These are phyloP conservation scores for Begonia fuchsioides DNA, from an alignment of 306 rosid genomes.

Conservation along the genomic window DNA sequence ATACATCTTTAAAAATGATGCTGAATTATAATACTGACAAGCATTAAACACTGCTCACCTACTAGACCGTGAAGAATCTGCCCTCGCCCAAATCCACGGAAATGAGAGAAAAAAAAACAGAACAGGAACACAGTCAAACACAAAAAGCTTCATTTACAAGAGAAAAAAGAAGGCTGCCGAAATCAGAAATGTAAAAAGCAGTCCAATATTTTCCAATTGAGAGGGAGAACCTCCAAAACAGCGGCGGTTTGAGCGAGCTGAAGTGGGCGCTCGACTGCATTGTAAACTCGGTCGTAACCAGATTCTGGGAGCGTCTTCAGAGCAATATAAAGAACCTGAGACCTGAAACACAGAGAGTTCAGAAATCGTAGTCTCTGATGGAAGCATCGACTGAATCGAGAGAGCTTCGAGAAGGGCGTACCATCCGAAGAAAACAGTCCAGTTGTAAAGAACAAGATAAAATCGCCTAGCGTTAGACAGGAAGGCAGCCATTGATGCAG, in stretches of 20 bases:
- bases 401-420: conserved; percentile 3
- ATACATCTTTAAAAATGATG: no score
- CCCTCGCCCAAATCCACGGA: not conserved
- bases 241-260: conserved; percentile 75
- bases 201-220: not conserved
- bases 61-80: conserved; percentile 80
- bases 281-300: conserved; percentile 52
- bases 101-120: not conserved
- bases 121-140: no score
- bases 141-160: not conserved
- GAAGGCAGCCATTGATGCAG: conserved; percentile 38
- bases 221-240: conserved; percentile 37
- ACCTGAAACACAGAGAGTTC: conserved; percentile 20
- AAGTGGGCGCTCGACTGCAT: conserved; percentile 55
- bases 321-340: conserved; percentile 43
- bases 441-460: conserved; percentile 62
- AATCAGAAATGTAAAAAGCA: conserved; percentile 9
- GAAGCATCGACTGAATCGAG: no score
- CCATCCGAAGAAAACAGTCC: conserved; percentile 75
- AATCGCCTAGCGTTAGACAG: conserved; percentile 32
- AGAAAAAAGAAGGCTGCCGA: no score
- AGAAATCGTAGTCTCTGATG: not conserved
- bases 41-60: conserved; percentile 36
- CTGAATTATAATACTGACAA: no score
- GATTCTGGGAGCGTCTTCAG: conserved; percentile 45